A percentile compares a stretch with the other conserved stretches of the same genome.
phyloP scores from a whole-genome alignment of 768 basidiomycete genomes.

The Rhodosporidiobolus sp. region DNA sequence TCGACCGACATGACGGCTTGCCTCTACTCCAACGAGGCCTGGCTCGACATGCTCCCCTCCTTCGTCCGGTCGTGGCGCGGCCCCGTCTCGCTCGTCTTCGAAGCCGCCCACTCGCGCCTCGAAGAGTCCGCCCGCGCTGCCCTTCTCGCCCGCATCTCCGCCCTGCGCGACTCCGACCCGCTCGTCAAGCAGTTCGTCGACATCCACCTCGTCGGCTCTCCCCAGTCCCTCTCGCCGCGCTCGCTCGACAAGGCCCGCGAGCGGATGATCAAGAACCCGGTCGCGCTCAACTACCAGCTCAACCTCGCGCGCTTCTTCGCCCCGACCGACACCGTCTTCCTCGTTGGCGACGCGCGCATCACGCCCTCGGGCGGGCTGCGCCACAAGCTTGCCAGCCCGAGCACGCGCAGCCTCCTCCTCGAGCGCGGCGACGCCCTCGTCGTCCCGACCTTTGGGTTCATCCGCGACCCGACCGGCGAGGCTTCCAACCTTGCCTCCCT shows the following conservation, averaged over 20 bases:
- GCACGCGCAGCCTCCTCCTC: slow-evolving; percentile 30
- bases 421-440: slow-evolving; percentile 42
- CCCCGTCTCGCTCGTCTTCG: slow-evolving; percentile 43
- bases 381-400: slow-evolving; percentile 5
- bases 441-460: slow-evolving; percentile 43
- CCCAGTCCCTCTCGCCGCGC: slow-evolving; percentile 17
- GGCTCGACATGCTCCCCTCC: slow-evolving; percentile 41
- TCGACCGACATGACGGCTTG: slow-evolving; percentile 41
- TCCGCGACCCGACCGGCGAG: slow-evolving; percentile 32
- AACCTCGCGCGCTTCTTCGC: slow-evolving; percentile 46
- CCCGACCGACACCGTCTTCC: slow-evolving; percentile 42
- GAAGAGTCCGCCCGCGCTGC: slow-evolving; percentile 12
- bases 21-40: slow-evolving; percentile 45
- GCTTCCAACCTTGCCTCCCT: slow-evolving; percentile 13
- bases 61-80: slow-evolving; percentile 42
- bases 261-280: slow-evolving; percentile 39
- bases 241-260: slow-evolving; percentile 41
- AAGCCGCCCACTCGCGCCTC: slow-evolving; percentile 37
- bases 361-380: slow-evolving; percentile 35
- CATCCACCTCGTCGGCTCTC: slow-evolving; percentile 42
- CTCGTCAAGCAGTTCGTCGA: slow-evolving; percentile 41
- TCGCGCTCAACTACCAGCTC: slow-evolving; percentile 43
- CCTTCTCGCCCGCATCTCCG: slow-evolving; percentile 28
- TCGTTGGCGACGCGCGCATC: slow-evolving; percentile 41
- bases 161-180: slow-evolving; percentile 33